These are phyloP conservation scores for Hygrocybe punicea DNA, from an alignment of 768 basidiomycete species.

Conservation along the genomic window DNA sequence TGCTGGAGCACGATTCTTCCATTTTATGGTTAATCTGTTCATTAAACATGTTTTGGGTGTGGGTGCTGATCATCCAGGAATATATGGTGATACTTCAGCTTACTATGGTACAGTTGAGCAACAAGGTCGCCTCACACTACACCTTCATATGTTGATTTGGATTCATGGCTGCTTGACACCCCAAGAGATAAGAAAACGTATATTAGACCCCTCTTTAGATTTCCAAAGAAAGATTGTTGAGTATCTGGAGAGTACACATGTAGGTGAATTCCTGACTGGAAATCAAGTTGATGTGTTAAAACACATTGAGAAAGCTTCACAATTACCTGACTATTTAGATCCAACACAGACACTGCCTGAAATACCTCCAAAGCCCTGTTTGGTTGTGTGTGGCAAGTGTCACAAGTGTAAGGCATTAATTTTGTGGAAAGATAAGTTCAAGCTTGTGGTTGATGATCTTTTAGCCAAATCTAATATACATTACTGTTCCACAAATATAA, in stretches of 20 bases:
- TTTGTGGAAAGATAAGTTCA: constrained; percentile 19
- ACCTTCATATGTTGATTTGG: constrained; percentile 41
- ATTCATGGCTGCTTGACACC: constrained; percentile 27
- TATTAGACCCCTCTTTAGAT: constrained; percentile 19
- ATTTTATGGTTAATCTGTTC: constrained; percentile 22
- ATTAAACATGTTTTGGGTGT: constrained; percentile 25
- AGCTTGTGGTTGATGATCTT: constrained; percentile 25
- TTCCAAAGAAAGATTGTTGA: constrained; percentile 19
- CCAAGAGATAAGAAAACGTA: constrained; percentile 30
- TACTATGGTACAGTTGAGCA: constrained; percentile 37
- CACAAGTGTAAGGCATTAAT: neutral
- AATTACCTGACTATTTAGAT: constrained; percentile 10
- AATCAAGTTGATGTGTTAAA: constrained; percentile 21
- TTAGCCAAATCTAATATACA: constrained; percentile 30
- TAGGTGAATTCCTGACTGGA: constrained; percentile 32
- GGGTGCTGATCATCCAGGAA: constrained; percentile 12
- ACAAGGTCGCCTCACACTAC: constrained; percentile 37
- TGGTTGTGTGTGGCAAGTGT: constrained; percentile 6
- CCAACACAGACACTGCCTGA: constrained; percentile 23
- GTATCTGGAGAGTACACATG: constrained; percentile 23
- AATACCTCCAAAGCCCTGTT: constrained; percentile 18
- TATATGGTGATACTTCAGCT: constrained; percentile 29
- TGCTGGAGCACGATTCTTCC: constrained; percentile 29
- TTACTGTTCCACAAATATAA: constrained; percentile 16
- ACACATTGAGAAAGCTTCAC: constrained; percentile 2